Base-by-base conservation (phyloP, 2,329 filamentous ascomycete species). In the Alternaria sp. region DNA sequence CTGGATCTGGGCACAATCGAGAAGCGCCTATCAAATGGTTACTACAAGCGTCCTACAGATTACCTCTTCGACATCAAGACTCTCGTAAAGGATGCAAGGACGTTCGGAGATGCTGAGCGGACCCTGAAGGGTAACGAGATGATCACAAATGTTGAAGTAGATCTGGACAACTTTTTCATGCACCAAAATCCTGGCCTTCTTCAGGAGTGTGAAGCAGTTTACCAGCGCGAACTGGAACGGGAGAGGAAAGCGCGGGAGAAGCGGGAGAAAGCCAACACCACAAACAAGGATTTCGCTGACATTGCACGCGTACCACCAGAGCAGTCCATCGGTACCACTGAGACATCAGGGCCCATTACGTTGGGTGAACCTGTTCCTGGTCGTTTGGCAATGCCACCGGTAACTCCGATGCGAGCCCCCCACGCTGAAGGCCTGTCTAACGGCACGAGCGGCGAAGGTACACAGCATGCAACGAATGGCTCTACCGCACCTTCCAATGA, bases 1-100 rank as follows among this genome's bases (percentile, higher is more conserved):
- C 82, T 99, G 44, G 93, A 98, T 72, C 91, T 94, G 10, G 90
- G 90, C 3, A 94, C 90, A 1, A 97, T 99, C 52, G 95, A 99
- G 80, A 93, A 97, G 75, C 89, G 95, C n/a, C 82, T 99, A 33
- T 96, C 93, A 4, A 98, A 99, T 75, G 95, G 95, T 5, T 99
- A 92, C 78, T 99, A 99, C 78, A 92, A 93, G 68, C 88, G 93
- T 10, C 92, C 93, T 0, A 89, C 89, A 69, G 94, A 97, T 74
- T 99, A 97, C 73, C 79, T 96, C 50, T 88, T 88, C 39, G 95
- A 99, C 74, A 91, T 98, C 70, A 91, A 90, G 74, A 86, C 89
- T 34, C 81, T 99, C 5, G 89, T 90, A 23, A 94, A 92, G 74
- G 95, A 99, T 78, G 89, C 93, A 10, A 91, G 88, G 73, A 88